These are phyloP conservation scores for Geosmithia flava DNA, from an alignment of 2,329 filamentous ascomycete species.

Conservation along the genomic window DNA sequence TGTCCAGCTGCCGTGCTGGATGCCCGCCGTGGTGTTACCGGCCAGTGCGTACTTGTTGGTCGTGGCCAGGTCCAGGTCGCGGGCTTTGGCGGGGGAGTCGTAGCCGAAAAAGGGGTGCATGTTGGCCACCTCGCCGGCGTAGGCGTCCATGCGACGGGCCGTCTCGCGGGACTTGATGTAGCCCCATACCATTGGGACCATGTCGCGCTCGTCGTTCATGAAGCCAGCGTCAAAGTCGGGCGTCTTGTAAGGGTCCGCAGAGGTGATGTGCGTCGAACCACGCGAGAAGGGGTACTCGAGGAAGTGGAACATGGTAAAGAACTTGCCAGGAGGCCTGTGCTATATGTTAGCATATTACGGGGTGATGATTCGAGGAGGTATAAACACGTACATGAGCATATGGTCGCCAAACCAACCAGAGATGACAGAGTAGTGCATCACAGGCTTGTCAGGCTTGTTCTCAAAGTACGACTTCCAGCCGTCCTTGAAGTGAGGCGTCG, in stretches of 20 bases:
- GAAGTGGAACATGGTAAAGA: constrained; percentile 80
- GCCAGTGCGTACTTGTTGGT: constrained; percentile 66
- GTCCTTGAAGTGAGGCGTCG: constrained; percentile 58
- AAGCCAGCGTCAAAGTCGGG: constrained; percentile 74
- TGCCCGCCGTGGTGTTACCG: constrained; percentile 57
- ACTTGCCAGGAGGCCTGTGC: constrained; percentile 60
- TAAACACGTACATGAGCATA: constrained; percentile 36
- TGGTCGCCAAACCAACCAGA: constrained; percentile 52
- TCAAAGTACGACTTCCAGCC: constrained; percentile 78
- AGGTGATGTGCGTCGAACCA: constrained; percentile 58
- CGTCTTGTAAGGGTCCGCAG: constrained; percentile 58
- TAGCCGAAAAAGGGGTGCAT: constrained; percentile 64
- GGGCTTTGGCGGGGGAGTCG: constrained; percentile 55
- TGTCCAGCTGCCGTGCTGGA: constrained; percentile 64
- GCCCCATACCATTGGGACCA: constrained; percentile 76
- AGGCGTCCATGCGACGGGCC: constrained; percentile 64
- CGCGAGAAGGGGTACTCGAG: constrained; percentile 67
- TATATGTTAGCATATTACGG: neutral
- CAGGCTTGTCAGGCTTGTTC: constrained; percentile 73
- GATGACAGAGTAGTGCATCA: constrained; percentile 77
- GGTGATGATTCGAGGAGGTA: neutral
- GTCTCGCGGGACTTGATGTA: constrained; percentile 77
- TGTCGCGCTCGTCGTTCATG: constrained; percentile 77
- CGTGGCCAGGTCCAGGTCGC: constrained; percentile 62
- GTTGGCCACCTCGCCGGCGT: constrained; percentile 57